Percentiles rank a stretch among this genome's conserved stretches.
These are phyloP conservation scores for Scedosporium apiospermum DNA, from an alignment of 2,329 filamentous ascomycete species.

Conservation along the genomic window DNA sequence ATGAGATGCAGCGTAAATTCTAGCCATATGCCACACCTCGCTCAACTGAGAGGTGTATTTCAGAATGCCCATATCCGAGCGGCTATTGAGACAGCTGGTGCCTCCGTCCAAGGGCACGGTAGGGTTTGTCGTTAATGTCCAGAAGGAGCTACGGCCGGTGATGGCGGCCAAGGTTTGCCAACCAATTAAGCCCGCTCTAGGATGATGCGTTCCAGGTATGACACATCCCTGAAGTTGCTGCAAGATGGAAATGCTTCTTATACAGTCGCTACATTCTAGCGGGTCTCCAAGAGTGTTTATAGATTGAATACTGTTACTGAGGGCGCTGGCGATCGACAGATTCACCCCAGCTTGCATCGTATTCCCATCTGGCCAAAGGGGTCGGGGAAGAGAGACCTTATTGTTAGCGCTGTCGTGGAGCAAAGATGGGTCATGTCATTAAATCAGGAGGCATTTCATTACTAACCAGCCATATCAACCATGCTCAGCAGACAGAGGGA, in stretches of 20 bases:
- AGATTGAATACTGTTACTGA: slow-evolving; percentile 5
- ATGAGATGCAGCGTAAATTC: slow-evolving; percentile 33
- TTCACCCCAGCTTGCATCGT: slow-evolving; percentile 14
- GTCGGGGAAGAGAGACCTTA: neutral
- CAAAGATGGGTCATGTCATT: neutral
- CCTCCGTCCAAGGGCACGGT: neutral
- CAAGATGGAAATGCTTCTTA: slow-evolving; percentile 31
- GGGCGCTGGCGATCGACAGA: slow-evolving; percentile 14
- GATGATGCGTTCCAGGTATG: neutral
- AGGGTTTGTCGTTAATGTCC: neutral
- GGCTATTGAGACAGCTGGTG: neutral
- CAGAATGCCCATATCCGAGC: slow-evolving; percentile 28
- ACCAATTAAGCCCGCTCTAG: neutral
- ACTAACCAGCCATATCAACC: slow-evolving; percentile 25
- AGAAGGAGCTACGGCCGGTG: neutral
- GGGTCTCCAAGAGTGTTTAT: slow-evolving; percentile 14
- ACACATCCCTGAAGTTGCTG: slow-evolving; percentile 29
- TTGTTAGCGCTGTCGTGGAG: neutral
- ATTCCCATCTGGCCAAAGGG: slow-evolving; percentile 13
- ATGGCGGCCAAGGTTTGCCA: neutral
- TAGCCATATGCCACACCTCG: slow-evolving; percentile 37
- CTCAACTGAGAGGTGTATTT: slow-evolving; percentile 33
- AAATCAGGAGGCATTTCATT: neutral
- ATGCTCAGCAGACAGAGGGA: slow-evolving; percentile 26
- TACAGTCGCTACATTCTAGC: slow-evolving; percentile 19